Evolutionary conservation across 192 early-diverging fungal genomes (phyloP).

Genomic region (Gonapodya sp.): DNA sequence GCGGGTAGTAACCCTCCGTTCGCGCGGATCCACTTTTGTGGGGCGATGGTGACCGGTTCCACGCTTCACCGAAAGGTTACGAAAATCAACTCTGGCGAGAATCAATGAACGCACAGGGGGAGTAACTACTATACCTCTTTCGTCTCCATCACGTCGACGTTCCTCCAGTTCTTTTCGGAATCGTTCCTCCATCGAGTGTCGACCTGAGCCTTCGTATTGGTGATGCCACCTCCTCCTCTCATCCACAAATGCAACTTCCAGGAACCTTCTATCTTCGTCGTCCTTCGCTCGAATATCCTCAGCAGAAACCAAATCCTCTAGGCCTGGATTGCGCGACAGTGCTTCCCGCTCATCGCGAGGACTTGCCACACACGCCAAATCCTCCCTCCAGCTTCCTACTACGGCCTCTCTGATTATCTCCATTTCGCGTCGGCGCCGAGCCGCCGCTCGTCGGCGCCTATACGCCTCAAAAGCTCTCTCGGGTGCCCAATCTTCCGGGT

Average conservation of each 20-base stretch:
- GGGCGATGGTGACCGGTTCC: background rate
- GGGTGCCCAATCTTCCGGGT: background rate
- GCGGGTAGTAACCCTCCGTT: slow-evolving; percentile 67
- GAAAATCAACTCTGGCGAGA: background rate
- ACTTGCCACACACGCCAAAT: background rate
- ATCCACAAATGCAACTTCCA: background rate
- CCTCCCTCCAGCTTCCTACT: background rate
- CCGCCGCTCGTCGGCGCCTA: background rate
- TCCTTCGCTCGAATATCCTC: background rate
- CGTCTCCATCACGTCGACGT: background rate
- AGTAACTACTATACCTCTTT: background rate
- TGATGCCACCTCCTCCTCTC: background rate
- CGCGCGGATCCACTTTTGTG: slow-evolving; percentile 70
- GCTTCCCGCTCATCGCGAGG: background rate
- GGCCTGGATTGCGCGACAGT: background rate
- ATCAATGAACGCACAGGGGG: background rate
- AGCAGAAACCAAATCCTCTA: background rate
- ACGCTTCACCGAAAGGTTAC: background rate
- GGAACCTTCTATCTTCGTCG: background rate
- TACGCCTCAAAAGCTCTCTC: background rate
- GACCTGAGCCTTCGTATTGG: background rate
- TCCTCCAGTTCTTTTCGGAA: background rate
- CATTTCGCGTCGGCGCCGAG: background rate
- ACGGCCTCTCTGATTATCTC: background rate
- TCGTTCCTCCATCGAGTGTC: background rate